These are phyloP conservation scores for Fomitopsis pulvina DNA, from an alignment of 768 basidiomycete genomes.

Conservation along the genomic window DNA sequence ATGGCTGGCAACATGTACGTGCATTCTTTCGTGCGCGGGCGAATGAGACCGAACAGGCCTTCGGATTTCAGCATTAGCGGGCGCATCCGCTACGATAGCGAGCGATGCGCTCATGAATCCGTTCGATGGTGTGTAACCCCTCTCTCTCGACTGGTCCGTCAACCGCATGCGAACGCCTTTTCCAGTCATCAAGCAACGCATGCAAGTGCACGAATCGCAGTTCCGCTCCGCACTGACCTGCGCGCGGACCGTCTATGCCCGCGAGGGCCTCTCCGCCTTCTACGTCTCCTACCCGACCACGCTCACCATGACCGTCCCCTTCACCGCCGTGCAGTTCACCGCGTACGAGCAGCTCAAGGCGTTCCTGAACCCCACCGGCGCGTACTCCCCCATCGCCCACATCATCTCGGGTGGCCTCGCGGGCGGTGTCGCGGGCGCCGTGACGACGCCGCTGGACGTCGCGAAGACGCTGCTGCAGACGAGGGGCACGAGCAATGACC, in stretches of 20 bases:
- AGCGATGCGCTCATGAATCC: constrained; percentile 99
- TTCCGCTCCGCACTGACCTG: constrained; percentile 86
- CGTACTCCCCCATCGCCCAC: constrained; percentile 92
- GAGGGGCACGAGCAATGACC: constrained; percentile 80
- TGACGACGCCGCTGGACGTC: constrained; percentile 95
- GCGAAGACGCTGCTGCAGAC: constrained; percentile 97
- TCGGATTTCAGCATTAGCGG: constrained; percentile 65
- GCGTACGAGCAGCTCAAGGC: constrained; percentile 92
- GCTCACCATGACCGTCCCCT: constrained; percentile 92
- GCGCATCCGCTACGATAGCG: constrained; percentile 90
- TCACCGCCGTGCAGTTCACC: constrained; percentile 96
- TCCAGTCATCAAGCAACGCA: constrained; percentile 96
- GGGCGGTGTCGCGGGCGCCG: constrained; percentile 89
- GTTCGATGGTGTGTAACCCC: constrained; percentile 76
- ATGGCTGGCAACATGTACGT: constrained; percentile 84
- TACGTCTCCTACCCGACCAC: constrained; percentile 99
- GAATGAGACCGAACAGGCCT: not conserved
- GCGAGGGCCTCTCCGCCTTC: constrained; percentile 86
- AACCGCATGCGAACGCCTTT: constrained; percentile 4
- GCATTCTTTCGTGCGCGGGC: not conserved
- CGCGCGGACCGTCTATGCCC: constrained; percentile 75
- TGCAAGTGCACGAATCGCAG: constrained; percentile 94
- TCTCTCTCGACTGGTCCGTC: not conserved
- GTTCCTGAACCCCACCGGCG: constrained; percentile 75
- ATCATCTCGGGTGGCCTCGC: constrained; percentile 88